Conservation (phyloP, 2,329 filamentous ascomycete genomes). For the Lasiodiplodia citricola region DNA sequence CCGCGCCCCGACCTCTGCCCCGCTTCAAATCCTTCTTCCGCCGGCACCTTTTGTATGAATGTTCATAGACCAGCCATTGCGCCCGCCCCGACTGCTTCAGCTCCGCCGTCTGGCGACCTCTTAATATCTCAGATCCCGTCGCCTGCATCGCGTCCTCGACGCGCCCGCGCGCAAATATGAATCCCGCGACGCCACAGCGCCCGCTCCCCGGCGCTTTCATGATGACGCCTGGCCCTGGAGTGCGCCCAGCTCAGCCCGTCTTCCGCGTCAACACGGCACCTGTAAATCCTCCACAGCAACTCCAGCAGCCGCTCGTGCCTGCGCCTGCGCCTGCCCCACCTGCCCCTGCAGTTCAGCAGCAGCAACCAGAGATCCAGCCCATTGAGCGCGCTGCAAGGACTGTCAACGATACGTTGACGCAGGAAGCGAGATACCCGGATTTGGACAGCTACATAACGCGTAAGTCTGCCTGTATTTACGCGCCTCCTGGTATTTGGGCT, state of each 20-base stretch:
- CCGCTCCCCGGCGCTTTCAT: slow-evolving; percentile 77
- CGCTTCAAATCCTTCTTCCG: slow-evolving; percentile 11
- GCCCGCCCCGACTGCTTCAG: slow-evolving; percentile 11
- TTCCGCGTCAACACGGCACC: slow-evolving; percentile 23
- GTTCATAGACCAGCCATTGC: slow-evolving; percentile 12
- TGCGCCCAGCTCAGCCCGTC: slow-evolving; percentile 22
- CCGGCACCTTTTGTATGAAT: slow-evolving; percentile 17
- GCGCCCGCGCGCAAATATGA: slow-evolving; percentile 11
- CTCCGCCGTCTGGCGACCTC: slow-evolving; percentile 20
- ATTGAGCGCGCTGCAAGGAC: slow-evolving; percentile 81
- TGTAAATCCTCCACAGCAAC: slow-evolving; percentile 23
- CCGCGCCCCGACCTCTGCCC: slow-evolving; percentile 6
- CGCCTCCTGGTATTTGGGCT: not conserved
- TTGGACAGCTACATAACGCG: slow-evolving; percentile 88
- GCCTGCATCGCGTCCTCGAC: slow-evolving; percentile 21
- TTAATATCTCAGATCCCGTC: slow-evolving; percentile 7
- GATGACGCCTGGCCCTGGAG: slow-evolving; percentile 65
- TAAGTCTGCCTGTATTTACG: slow-evolving; percentile 54
- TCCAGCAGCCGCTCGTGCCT: slow-evolving; percentile 19
- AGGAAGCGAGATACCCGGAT: slow-evolving; percentile 83
- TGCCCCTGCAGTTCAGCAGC: slow-evolving; percentile 14
- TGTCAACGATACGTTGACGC: slow-evolving; percentile 77
- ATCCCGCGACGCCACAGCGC: slow-evolving; percentile 67
- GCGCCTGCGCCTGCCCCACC: slow-evolving; percentile 1
- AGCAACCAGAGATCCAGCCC: slow-evolving; percentile 54